Percentiles rank a stretch among this genome's conserved stretches.
Conservation (phyloP, 768 basidiomycete genomes). For the Tricholoma terreum region DNA sequence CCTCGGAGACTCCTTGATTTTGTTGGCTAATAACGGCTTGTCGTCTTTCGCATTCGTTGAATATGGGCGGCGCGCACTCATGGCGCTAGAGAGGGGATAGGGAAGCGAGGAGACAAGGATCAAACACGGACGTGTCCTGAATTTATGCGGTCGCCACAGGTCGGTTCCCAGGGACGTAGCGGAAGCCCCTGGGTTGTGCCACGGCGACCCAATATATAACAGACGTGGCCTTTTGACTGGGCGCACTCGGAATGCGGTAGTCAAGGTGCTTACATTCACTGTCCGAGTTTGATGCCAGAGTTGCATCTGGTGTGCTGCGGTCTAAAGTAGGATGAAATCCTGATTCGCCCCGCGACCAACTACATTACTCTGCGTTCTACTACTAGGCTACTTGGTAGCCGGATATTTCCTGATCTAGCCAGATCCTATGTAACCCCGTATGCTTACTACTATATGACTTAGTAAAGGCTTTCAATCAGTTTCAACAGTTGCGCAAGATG, state of each 20-base stretch:
- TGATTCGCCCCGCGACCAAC: too few relatives aligned
- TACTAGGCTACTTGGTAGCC: too few relatives aligned
- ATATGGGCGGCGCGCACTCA: constrained; percentile 23
- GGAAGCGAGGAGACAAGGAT: constrained; percentile 5
- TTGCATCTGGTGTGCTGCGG: constrained; percentile 1
- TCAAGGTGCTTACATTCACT: constrained; percentile 6
- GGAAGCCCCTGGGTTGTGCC: constrained; percentile 6
- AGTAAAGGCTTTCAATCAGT: constrained; percentile 48
- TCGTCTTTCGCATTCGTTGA: constrained; percentile 19
- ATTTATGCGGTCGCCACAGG: constrained; percentile 5
- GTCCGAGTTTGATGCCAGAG: constrained; percentile 18
- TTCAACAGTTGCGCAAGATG: constrained; percentile 40
- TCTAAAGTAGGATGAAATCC: neutral
- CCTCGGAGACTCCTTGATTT: constrained; percentile 5
- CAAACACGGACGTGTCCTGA: neutral
- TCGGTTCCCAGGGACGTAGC: constrained; percentile 10
- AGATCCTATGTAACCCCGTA: neutral
- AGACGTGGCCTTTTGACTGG: constrained; percentile 12
- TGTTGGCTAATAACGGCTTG: neutral
- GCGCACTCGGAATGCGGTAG: constrained; percentile 1
- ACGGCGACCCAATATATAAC: constrained; percentile 8
- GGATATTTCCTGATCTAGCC: neutral
- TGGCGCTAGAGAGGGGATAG: constrained; percentile 1
- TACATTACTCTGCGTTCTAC: neutral
- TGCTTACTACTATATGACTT: constrained; percentile 3